A percentile compares a stretch with the other conserved stretches of the same genome.
These are phyloP conservation scores for Arxiozyma slooffiae DNA, from an alignment of 1,139 yeast species.

Conservation along the genomic window DNA sequence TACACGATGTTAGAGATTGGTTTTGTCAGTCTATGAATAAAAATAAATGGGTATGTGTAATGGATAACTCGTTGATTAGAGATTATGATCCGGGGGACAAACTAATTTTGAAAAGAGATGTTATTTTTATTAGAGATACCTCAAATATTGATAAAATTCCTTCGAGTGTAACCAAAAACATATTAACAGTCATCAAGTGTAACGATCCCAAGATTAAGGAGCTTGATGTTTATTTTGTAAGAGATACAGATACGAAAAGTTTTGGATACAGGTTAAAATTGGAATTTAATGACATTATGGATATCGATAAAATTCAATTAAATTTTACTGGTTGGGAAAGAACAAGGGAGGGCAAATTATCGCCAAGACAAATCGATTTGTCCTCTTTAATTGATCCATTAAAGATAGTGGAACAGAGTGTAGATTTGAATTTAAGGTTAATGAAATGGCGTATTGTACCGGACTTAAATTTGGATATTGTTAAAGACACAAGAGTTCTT, in stretches of 20 bases:
- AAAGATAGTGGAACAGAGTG: constrained; percentile 81
- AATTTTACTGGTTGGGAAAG: constrained; percentile 85
- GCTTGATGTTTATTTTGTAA: constrained; percentile 36
- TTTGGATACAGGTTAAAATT: constrained; percentile 19
- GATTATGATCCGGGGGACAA: constrained; percentile 10
- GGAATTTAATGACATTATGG: not conserved
- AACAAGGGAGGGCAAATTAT: constrained; percentile 57
- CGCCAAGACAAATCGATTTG: constrained; percentile 75
- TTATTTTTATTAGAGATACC: constrained; percentile 51
- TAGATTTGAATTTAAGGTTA: constrained; percentile 74
- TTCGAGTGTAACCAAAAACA: constrained; percentile 58
- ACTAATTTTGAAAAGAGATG: constrained; percentile 48
- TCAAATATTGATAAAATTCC: constrained; percentile 41
- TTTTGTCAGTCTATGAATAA: constrained; percentile 7
- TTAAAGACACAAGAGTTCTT: constrained; percentile 53
- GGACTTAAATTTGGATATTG: constrained; percentile 53
- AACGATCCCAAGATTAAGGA: constrained; percentile 31
- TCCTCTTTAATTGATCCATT: constrained; percentile 72
- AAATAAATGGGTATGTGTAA: constrained; percentile 26
- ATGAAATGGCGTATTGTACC: constrained; percentile 98
- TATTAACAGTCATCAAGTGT: constrained; percentile 45
- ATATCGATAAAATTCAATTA: constrained; percentile 14
- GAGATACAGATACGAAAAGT: constrained; percentile 24
- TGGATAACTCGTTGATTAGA: constrained; percentile 17
- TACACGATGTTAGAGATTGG: constrained; percentile 15